Evolutionary conservation across 176 grass and related monocot genomes (phyloP).

Genomic region (Aegilops tauschii): DNA sequence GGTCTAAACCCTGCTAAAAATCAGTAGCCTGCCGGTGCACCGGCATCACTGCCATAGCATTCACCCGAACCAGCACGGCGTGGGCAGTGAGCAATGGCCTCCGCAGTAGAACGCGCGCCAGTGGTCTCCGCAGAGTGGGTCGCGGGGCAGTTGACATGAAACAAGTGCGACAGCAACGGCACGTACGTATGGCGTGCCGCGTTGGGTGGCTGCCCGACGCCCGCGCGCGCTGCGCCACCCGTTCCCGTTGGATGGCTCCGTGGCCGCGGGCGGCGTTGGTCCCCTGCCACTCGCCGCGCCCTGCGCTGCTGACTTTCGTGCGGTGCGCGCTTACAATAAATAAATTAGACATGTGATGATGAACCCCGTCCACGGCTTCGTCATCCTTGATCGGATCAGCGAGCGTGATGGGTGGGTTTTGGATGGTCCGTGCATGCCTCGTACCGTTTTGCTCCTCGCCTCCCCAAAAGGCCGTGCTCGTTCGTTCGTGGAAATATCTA

Average conservation of each 20-base stretch:
- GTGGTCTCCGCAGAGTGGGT: not conserved
- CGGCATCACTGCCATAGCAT: too few species aligned
- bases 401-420: not conserved
- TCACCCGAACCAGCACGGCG: not conserved
- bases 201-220: conserved; percentile 29
- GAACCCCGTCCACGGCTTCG: conserved; percentile 1
- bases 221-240: not conserved
- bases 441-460: too few species aligned
- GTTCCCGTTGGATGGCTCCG: not conserved
- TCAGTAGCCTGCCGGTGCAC: too few species aligned
- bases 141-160: conserved; percentile 20
- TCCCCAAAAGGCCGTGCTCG: not conserved
- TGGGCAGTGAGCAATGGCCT: not conserved
- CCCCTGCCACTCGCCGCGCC: not conserved
- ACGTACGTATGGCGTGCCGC: conserved; percentile 15
- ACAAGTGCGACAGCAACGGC: conserved; percentile 14
- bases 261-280: not conserved
- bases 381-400: not conserved
- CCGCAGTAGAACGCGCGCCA: not conserved
- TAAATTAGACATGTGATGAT: not conserved
- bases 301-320: not conserved
- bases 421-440: not conserved
- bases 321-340: not conserved
- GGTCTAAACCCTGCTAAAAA: too few species aligned
- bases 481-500: not conserved